A percentile compares a stretch with the other conserved stretches of the same genome.
These are phyloP conservation scores for Calonectria crousiana DNA, from an alignment of 2,329 filamentous ascomycete genomes.

Conservation along the genomic window DNA sequence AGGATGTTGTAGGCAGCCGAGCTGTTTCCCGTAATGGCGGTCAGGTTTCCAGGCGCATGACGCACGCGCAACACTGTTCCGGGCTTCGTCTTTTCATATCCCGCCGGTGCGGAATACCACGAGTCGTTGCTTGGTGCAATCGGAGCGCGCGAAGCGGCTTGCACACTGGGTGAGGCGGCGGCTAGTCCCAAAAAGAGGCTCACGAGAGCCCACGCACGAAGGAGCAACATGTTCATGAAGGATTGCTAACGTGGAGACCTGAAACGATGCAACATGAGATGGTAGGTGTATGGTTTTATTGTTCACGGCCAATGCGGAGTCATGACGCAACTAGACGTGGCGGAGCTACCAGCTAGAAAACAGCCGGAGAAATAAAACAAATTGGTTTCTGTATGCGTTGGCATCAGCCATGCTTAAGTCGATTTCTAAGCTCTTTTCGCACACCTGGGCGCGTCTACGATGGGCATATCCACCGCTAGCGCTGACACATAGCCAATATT, in stretches of 20 bases:
- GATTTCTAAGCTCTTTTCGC: neutral
- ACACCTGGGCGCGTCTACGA: neutral
- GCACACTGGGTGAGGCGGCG: conserved; percentile 15
- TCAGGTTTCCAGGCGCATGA: conserved; percentile 37
- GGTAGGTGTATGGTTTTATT: neutral
- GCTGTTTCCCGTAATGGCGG: conserved; percentile 33
- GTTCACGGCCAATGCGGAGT: neutral
- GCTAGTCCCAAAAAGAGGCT: conserved; percentile 34
- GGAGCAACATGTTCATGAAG: conserved; percentile 26
- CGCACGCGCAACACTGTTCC: conserved; percentile 41
- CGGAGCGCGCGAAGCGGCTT: conserved; percentile 13
- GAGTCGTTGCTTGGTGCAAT: conserved; percentile 40
- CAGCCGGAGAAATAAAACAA: no score
- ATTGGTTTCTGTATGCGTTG: neutral
- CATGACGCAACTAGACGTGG: neutral
- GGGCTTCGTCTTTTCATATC: conserved; percentile 33
- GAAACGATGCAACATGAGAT: neutral
- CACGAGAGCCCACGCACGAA: conserved; percentile 25
- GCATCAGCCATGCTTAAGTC: neutral
- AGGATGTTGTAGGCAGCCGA: conserved; percentile 40
- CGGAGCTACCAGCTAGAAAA: neutral
- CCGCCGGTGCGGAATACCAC: conserved; percentile 39
- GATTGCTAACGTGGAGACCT: neutral
- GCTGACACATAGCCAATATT: neutral
- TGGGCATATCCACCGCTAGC: neutral